Conservation (phyloP, 352 stramenopile species). For the Phytophthora brassicae region DNA sequence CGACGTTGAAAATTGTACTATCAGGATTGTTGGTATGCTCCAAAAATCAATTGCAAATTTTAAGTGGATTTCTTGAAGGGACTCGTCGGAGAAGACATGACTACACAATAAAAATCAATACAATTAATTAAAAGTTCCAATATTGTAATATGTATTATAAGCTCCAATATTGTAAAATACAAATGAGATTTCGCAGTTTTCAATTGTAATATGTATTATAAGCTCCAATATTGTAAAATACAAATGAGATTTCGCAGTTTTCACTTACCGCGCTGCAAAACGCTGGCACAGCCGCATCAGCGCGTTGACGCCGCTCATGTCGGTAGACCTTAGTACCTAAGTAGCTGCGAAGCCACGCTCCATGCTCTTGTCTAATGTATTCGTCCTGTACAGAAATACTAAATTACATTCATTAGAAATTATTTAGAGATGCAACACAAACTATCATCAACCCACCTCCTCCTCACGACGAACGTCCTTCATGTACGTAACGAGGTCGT, state of each 20-base stretch:
- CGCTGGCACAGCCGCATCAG: slow-evolving; percentile 7
- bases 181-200: background rate
- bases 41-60: slow-evolving; percentile 4
- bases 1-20: background rate
- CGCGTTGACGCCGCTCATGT: background rate
- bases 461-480: background rate
- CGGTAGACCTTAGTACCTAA: background rate
- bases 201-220: too few species aligned
- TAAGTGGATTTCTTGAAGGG: background rate
- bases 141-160: too few species aligned
- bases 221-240: background rate
- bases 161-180: background rate
- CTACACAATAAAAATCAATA: background rate
- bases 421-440: background rate
- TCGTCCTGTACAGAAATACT: slow-evolving; percentile 3
- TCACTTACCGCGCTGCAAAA: slow-evolving; percentile 3
- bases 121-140: too few species aligned
- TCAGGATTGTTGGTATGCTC: background rate
- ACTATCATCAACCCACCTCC: background rate
- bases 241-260: background rate
- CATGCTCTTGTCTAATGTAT: background rate
- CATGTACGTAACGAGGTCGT: background rate
- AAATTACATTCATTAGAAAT: background rate
- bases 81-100: slow-evolving; percentile 1
- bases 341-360: background rate